These are phyloP conservation scores for Lobosporangium transversale DNA, from an alignment of 192 early-diverging fungal species.

Conservation along the genomic window DNA sequence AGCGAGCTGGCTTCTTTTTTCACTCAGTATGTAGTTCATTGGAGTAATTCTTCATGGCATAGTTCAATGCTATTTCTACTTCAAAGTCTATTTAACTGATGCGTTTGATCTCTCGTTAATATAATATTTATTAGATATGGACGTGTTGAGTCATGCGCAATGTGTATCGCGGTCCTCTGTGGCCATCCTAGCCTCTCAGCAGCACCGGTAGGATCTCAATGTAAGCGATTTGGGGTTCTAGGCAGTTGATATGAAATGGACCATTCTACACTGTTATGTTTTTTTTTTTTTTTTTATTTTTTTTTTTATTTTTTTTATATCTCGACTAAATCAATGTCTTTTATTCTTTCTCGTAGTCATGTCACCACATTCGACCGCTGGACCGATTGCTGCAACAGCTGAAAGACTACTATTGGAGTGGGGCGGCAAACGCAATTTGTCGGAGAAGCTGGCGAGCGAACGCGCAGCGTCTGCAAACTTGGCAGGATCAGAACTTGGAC, in stretches of 20 bases:
- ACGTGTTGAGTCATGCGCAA: conserved; percentile 79
- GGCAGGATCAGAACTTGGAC: conserved; percentile 46
- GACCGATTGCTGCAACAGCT: conserved; percentile 38
- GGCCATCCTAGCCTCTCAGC: conserved; percentile 29
- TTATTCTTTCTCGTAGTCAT: conserved; percentile 18
- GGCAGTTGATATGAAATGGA: no score
- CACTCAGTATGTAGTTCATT: conserved; percentile 35
- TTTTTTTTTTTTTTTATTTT: no score
- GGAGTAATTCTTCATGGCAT: no score
- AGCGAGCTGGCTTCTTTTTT: conserved; percentile 53
- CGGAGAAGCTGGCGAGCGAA: conserved; percentile 19
- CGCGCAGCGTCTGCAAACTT: conserved; percentile 6
- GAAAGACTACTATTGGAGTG: conserved; percentile 40
- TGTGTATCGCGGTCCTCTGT: conserved; percentile 84
- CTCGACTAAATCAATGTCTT: not conserved
- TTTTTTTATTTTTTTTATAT: not conserved
- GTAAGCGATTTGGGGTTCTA: no score
- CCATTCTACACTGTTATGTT: no score
- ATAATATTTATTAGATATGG: conserved; percentile 58
- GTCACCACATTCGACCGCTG: conserved; percentile 30
- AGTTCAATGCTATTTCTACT: no score
- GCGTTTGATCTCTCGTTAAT: not conserved
- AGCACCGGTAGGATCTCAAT: conserved; percentile 23
- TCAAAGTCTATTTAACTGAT: no score
- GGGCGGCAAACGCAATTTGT: conserved; percentile 39